A percentile compares a stretch with the other conserved stretches of the same genome.
Conservation (phyloP, 345 rosid genomes). For the Heritiera fomes region DNA sequence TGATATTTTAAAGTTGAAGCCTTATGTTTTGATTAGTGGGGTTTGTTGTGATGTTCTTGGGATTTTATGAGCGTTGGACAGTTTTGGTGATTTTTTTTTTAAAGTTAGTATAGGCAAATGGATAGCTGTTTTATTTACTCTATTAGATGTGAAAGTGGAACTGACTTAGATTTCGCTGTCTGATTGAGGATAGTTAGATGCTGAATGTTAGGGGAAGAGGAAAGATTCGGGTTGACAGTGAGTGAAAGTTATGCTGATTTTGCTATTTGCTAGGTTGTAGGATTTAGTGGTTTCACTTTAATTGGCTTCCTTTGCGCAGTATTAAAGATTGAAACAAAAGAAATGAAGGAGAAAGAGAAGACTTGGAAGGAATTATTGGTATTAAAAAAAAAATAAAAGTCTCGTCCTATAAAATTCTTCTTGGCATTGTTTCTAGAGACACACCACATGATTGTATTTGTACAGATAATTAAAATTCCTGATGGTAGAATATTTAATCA, state of each 20-base stretch:
- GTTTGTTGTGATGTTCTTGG: neutral
- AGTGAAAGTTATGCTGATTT: neutral
- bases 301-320: neutral
- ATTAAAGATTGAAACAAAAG: neutral
- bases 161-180: neutral
- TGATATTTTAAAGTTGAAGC: neutral
- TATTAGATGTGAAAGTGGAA: neutral
- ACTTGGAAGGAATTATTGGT: neutral
- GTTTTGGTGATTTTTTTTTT: neutral
- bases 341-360: conserved; percentile 12
- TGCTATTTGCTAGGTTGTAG: neutral
- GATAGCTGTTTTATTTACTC: neutral
- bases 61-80: conserved; percentile 2
- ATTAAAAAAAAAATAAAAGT: neutral
- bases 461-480: neutral
- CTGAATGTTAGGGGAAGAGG: neutral
- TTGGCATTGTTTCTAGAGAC: neutral
- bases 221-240: neutral
- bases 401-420: neutral
- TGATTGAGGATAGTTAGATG: neutral
- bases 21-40: neutral
- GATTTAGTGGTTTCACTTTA: neutral
- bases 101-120: neutral
- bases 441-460: neutral
- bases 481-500: neutral